Evolutionary conservation across 2,329 filamentous ascomycete genomes (phyloP).

Genomic region (Arachnomyces sp.): DNA sequence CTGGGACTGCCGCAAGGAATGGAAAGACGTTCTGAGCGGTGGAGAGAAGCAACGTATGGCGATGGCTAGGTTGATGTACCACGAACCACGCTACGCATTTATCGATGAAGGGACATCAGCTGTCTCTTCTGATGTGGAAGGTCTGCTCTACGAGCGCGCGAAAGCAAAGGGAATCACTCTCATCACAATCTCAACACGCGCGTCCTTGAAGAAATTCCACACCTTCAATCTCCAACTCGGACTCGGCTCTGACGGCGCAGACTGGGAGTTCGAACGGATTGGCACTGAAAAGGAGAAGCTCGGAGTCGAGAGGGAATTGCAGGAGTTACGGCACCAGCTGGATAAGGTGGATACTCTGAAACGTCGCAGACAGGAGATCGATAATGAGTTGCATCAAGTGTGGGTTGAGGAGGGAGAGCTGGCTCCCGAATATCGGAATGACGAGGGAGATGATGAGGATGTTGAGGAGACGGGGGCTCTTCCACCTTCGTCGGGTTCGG

Average conservation of each 20-base stretch:
- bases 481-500: too few species aligned
- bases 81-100: conserved; percentile 89
- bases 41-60: conserved; percentile 96
- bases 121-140: conserved; percentile 89
- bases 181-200: conserved; percentile 91
- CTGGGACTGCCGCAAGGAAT: conserved; percentile 94
- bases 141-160: conserved; percentile 81
- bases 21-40: conserved; percentile 96
- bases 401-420: conserved; percentile 42
- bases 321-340: conserved; percentile 71
- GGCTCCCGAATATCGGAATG: conserved; percentile 5
- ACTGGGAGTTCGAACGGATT: conserved; percentile 89
- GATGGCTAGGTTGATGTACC: conserved; percentile 82
- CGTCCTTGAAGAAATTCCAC: conserved; percentile 91
- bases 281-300: conserved; percentile 90
- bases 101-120: conserved; percentile 94
- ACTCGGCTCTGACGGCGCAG: conserved; percentile 67
- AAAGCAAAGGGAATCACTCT: conserved; percentile 92
- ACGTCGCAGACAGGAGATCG: conserved; percentile 67
- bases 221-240: conserved; percentile 83
- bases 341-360: conserved; percentile 80
- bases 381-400: conserved; percentile 63
- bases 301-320: conserved; percentile 82
- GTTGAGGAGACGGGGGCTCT: conserved; percentile 10
- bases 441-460: conserved; percentile 27